phyloP scores from a whole-genome alignment of 129 eudicot species.

The Pulicaria dysenterica region DNA sequence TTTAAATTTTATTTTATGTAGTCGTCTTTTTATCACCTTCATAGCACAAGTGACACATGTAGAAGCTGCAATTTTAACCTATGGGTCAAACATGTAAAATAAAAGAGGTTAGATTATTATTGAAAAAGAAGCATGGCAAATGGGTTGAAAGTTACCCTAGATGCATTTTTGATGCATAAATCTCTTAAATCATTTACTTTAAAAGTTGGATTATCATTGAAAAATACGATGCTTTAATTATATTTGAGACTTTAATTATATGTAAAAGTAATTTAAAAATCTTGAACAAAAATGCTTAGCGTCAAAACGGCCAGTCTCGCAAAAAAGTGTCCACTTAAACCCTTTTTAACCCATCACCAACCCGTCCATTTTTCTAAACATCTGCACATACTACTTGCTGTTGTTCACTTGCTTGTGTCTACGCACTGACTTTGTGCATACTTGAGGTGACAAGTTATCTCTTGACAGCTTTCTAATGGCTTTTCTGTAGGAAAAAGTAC shows the following conservation, averaged over 20 bases:
- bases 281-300: too few species aligned
- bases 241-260: too few species aligned
- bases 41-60: too few species aligned
- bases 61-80: neutral
- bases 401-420: too few species aligned
- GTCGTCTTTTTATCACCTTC: neutral
- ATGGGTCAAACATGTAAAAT: neutral
- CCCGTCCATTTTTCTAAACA: too few species aligned
- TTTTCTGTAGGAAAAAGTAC: conserved; percentile 83
- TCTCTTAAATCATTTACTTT: neutral
- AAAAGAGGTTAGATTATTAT: neutral
- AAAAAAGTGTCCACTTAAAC: too few species aligned
- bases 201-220: too few species aligned
- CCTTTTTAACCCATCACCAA: neutral
- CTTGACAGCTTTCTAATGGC: neutral
- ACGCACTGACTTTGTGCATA: conserved; percentile 4
- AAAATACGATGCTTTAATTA: too few species aligned
- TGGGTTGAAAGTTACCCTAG: neutral
- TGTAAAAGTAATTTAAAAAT: too few species aligned
- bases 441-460: conserved; percentile 4
- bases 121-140: neutral
- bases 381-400: too few species aligned
- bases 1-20: neutral
- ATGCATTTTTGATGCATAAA: neutral
- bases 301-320: too few species aligned